Evolutionary conservation across 805 yeast species (phyloP).

Genomic region (Saturnispora sekii): DNA sequence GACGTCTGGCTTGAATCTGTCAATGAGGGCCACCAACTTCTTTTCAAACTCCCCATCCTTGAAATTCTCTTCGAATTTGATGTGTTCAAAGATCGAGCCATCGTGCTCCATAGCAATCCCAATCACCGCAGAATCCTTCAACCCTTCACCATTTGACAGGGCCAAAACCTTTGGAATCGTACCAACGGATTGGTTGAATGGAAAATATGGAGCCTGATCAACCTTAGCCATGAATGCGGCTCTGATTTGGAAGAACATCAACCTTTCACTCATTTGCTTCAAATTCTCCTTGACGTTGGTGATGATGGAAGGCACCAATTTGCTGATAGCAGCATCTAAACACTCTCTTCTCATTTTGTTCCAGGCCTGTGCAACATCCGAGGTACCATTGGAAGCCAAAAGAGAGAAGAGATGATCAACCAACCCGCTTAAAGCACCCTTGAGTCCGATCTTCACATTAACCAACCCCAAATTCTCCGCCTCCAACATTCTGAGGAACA

Average conservation of each 20-base stretch:
- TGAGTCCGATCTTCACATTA: slow-evolving; percentile 51
- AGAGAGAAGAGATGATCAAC: slow-evolving; percentile 42
- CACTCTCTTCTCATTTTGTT: slow-evolving; percentile 61
- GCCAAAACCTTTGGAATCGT: slow-evolving; percentile 80
- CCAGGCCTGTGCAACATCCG: slow-evolving; percentile 74
- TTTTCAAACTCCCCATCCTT: slow-evolving; percentile 55
- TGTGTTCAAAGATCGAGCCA: slow-evolving; percentile 67
- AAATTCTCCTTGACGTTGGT: slow-evolving; percentile 76
- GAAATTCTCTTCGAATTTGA: slow-evolving; percentile 71
- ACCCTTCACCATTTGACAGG: slow-evolving; percentile 80
- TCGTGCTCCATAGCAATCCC: slow-evolving; percentile 71
- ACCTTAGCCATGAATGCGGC: slow-evolving; percentile 56
- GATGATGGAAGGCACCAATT: slow-evolving; percentile 56
- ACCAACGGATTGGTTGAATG: slow-evolving; percentile 67
- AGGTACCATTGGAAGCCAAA: slow-evolving; percentile 67
- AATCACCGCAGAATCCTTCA: slow-evolving; percentile 74
- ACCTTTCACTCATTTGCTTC: slow-evolving; percentile 63
- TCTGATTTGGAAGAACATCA: slow-evolving; percentile 62
- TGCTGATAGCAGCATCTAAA: slow-evolving; percentile 56
- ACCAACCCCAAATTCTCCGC: slow-evolving; percentile 79
- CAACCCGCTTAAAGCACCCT: slow-evolving; percentile 32
- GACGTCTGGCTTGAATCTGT: slow-evolving; percentile 72
- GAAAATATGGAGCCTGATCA: slow-evolving; percentile 91
- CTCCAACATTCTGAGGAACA: slow-evolving; percentile 79
- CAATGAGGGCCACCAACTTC: slow-evolving; percentile 50